phyloP scores from a whole-genome alignment of 495 filamentous ascomycete genomes.

The Ascobolus immersus region DNA sequence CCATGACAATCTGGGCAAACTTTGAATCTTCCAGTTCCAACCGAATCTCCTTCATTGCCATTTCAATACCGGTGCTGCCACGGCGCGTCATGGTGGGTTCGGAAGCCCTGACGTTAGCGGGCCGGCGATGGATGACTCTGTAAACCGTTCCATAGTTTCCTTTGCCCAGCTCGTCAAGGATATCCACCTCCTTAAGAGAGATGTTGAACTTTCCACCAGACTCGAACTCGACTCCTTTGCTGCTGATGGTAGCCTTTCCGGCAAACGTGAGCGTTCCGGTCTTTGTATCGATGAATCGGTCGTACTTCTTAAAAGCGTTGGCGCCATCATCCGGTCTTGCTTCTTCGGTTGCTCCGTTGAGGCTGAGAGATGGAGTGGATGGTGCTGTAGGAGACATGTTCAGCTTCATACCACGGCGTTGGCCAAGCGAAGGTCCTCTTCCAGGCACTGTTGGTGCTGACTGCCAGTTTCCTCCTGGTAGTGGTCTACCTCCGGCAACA shows the following conservation, averaged over 20 bases:
- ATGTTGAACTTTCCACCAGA: slow-evolving; percentile 77
- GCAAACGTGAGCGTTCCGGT: slow-evolving; percentile 79
- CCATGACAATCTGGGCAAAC: slow-evolving; percentile 94
- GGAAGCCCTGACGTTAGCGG: not conserved
- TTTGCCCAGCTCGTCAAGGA: slow-evolving; percentile 83
- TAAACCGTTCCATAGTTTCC: slow-evolving; percentile 97
- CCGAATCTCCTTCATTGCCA: slow-evolving; percentile 99
- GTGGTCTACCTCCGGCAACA: too few relatives aligned
- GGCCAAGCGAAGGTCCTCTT: slow-evolving; percentile 21
- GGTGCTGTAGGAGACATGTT: slow-evolving; percentile 5
- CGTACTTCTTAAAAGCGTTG: slow-evolving; percentile 68
- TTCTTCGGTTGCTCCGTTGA: slow-evolving; percentile 4
- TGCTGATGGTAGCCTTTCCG: slow-evolving; percentile 70
- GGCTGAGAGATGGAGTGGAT: not conserved
- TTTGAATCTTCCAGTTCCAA: slow-evolving; percentile 89
- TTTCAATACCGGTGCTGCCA: slow-evolving; percentile 28
- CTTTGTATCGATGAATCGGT: slow-evolving; percentile 74
- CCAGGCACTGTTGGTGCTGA: slow-evolving; percentile 25
- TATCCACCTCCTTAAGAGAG: slow-evolving; percentile 87
- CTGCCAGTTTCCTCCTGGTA: slow-evolving; percentile 25
- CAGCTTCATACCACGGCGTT: slow-evolving; percentile 9
- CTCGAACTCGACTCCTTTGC: slow-evolving; percentile 73
- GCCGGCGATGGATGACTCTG: slow-evolving; percentile 49
- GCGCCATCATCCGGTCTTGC: slow-evolving; percentile 18
- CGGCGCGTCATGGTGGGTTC: slow-evolving; percentile 1